Conservation (phyloP, 2,329 filamentous ascomycete species). For the Aspergillus tubingensis region DNA sequence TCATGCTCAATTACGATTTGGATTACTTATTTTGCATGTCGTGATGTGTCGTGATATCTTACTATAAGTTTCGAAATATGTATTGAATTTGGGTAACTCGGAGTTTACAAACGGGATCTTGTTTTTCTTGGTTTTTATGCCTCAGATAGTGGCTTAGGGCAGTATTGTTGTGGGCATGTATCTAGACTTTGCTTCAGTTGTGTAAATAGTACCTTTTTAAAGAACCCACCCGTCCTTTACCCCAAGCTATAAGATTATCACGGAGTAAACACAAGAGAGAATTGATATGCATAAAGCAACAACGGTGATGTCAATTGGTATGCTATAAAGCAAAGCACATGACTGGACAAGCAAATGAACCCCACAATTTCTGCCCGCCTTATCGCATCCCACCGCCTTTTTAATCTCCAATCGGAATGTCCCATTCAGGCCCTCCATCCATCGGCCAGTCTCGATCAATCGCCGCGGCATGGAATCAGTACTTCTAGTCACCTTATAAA, state of each 20-base stretch:
- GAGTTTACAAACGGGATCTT: background rate
- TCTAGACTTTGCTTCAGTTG: background rate
- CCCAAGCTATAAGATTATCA: too few species aligned
- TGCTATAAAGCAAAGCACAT: background rate
- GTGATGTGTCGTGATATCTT: background rate
- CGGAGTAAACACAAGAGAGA: too few species aligned
- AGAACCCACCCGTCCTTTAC: background rate
- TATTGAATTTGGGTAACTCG: background rate
- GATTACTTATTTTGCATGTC: background rate
- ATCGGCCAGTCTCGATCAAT: background rate
- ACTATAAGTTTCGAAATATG: background rate
- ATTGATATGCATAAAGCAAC: background rate
- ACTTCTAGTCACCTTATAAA: too few species aligned
- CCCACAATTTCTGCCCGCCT: constrained; percentile 28
- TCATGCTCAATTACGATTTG: background rate
- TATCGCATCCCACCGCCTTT: constrained; percentile 4
- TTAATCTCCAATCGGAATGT: background rate
- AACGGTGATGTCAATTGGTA: background rate
- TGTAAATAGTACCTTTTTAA: background rate
- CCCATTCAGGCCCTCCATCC: background rate
- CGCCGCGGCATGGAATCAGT: background rate
- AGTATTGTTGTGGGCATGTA: background rate
- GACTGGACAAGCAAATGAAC: constrained; percentile 15
- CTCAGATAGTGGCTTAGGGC: background rate
- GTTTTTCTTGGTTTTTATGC: background rate